Evolutionary conservation across 169 alveolate species (phyloP), one percentile per base, ranked within the genome.

Genomic region (Miamiensis avidus): DNA sequence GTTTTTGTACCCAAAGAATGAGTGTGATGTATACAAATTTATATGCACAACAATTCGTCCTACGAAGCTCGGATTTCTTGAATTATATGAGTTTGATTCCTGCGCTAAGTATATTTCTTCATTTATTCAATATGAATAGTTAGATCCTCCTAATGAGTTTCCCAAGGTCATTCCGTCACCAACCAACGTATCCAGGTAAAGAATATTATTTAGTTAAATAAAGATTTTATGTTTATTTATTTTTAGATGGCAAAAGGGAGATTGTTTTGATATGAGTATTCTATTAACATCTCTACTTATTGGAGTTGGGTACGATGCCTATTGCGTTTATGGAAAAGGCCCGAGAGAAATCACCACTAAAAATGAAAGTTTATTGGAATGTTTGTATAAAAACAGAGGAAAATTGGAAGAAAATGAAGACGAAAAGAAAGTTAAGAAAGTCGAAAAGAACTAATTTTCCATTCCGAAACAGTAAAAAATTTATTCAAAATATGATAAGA

Each of bases 231-330:
- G n/a, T n/a, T n/a, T n/a, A n/a, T n/a, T n/a, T 49, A 49, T 11
- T 49, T 49, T 49, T 11, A 49, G 87, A 74, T 96, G 97, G 97
- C 85, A 94, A 82, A 94, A 91, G 29, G 98, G 98, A 27, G 98
- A 96, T 90, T 89, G 96, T 29, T 96, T 96, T 82, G 98, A 96
- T 90, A 74, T 90, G 64, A 34, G 95, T 34, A 93, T 93, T 16
- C 74, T 91, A 0, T 88, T 93, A 0, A 91, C 96, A 86, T 91
- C 96, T 28, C 65, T 94, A 25, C 86, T 94, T 26, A 83, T 91
- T 34, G 97, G 97, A 29, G 92, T 89, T 20, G 98, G 98, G 4
- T 95, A 92, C 78, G 96, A 95, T 89, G 98, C 98, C 26, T 95
- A 93, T 89, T 94, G 96, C 74, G 96, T 96, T 6, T 91, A 92